Base-by-base conservation (phyloP, 495 filamentous ascomycete genomes). In the Lophium mytilinum region DNA sequence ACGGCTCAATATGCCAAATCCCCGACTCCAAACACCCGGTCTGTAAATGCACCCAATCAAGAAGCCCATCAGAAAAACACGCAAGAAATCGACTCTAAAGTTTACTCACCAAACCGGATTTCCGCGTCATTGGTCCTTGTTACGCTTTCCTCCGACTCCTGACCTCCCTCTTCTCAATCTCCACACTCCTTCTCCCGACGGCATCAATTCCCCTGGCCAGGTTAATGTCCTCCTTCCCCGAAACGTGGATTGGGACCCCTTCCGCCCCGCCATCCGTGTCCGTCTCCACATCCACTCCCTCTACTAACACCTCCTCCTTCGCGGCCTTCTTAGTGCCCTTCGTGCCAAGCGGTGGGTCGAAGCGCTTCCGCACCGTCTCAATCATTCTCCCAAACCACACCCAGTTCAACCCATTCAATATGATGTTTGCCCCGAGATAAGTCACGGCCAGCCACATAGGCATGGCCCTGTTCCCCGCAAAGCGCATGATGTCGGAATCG, bases 321-420 rank as follows among this genome's bases (percentile, higher is more conserved):
- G 56, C 37, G 12, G 17, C 18, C 40, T 50, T 50, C 15, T 43
- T 40, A 8, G 53, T 19, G 10, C 52, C 35, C 57, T 54, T 66
- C 2, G 71, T 74, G 10, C 71, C 71, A n/a, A 64, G 61, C 10
- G 78, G 72, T n/a, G 82, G 78, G n/a, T 85, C 80, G 70, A 98
- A 98, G 19, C 93, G 78, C 76, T 93, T 94, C 58, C 85, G 74
- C 14, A 98, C 84, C 21, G 93, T 89, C 60, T 87, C 80, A 57
- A 98, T 88, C 93, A 98, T 98, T 78, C 92, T 93, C 56, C 83
- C 83, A 71, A 95, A 97, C 93, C 93, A 98, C 74, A 84, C 91
- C 69, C 90, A 90, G 72, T 98, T 98, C 46, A 98, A 74, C 49
- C 79, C 75, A 72, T 96, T 96, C 14, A 98, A 76, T 4, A 85